A percentile compares a stretch with the other conserved stretches of the same genome.
Evolutionary conservation across 257 asterid species (phyloP).

Genomic region (Solanum arcanum): DNA sequence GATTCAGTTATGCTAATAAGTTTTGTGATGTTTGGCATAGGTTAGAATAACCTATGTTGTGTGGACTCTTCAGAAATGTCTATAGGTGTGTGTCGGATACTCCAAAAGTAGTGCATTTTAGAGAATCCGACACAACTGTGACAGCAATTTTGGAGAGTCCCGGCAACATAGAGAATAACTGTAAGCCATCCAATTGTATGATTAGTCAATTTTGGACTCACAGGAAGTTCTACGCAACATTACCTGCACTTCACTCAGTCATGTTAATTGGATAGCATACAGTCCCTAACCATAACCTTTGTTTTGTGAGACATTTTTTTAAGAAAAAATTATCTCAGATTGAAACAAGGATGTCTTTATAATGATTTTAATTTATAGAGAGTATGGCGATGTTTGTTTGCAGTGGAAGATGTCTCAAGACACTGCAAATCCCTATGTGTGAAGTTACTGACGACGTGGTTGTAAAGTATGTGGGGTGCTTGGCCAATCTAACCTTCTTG

Average conservation of each 20-base stretch:
- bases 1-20: not conserved
- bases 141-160: not conserved
- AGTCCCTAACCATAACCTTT: not conserved
- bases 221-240: not conserved
- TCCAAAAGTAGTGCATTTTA: not conserved
- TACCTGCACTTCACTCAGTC: not conserved
- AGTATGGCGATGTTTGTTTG: not conserved
- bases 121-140: not conserved
- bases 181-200: not conserved
- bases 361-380: not conserved
- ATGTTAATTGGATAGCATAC: not conserved
- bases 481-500: not conserved
- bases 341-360: not conserved
- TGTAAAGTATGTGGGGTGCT: constrained; percentile 1
- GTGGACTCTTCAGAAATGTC: not conserved
- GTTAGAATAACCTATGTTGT: not conserved
- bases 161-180: not conserved
- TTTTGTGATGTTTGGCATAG: not conserved
- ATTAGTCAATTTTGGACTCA: not conserved
- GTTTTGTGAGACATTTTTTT: not conserved
- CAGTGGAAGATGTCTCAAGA: constrained; percentile 14
- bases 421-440: constrained; percentile 7
- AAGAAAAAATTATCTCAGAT: not conserved
- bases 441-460: constrained; percentile 10
- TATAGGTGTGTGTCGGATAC: not conserved